phyloP scores from a whole-genome alignment of 768 basidiomycete species.

The Sutorius australiensis region DNA sequence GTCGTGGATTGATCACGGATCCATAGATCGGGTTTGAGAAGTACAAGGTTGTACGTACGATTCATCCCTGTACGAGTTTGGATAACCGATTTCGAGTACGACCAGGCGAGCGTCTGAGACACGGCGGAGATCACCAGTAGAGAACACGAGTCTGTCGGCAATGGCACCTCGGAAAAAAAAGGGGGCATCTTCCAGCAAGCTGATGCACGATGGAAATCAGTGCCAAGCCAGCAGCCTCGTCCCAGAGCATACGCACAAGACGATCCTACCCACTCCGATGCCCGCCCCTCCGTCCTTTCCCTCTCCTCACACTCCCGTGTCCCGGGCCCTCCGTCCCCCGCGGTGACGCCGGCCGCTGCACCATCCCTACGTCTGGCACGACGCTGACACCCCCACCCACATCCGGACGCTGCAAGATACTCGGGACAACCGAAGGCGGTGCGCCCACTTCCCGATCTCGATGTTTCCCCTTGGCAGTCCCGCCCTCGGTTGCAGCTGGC shows the following conservation, averaged over 20 bases:
- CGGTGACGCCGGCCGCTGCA: conserved; percentile 12
- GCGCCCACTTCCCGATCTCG: conserved; percentile 15
- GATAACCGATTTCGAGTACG: too few relatives aligned
- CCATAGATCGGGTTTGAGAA: too few relatives aligned
- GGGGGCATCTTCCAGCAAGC: too few relatives aligned
- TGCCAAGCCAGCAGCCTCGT: neutral
- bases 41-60: too few relatives aligned
- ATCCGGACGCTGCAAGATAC: conserved; percentile 27
- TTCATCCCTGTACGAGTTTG: neutral
- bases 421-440: conserved; percentile 8
- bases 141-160: too few relatives aligned
- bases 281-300: conserved; percentile 31
- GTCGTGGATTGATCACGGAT: neutral
- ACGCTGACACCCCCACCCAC: neutral
- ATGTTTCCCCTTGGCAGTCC: conserved; percentile 10
- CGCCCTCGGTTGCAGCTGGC: neutral
- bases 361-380: conserved; percentile 2
- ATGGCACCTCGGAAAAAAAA: too few relatives aligned
- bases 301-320: conserved; percentile 21
- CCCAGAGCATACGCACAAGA: neutral
- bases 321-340: conserved; percentile 3
- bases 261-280: conserved; percentile 25
- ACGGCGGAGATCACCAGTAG: too few relatives aligned
- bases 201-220: too few relatives aligned
- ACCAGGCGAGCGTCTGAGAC: too few relatives aligned